Base-by-base conservation (phyloP, 1,284 basidiomycete genomes). In the Erythrobasidium hasegawianum region DNA sequence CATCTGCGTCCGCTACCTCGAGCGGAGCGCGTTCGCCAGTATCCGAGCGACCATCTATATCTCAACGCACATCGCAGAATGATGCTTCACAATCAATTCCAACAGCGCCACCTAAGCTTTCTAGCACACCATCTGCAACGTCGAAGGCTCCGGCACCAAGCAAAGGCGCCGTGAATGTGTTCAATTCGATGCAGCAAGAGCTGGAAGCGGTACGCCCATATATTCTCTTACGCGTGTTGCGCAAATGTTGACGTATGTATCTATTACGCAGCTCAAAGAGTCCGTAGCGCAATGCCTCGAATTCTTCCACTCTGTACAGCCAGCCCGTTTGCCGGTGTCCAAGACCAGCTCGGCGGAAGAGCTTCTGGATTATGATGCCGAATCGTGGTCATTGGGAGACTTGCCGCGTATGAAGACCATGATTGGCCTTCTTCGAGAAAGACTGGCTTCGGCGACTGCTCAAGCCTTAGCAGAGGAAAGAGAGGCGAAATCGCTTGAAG, bases 401-500 rank as follows among this genome's bases (percentile, higher is more conserved):
- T 65, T 79, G 41, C 67, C 64, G 4, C 58, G 67, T 41, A 67
- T 79, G 27, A 53, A 66, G 13, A 33, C 68, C n/a, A 61, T 79
- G 1, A 72, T 76, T 0, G 66, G 71, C 24, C 70, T 70, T 39
- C 67, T 74, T 27, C 59, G 68, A n/a, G 70, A 73, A 7, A 71
- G 75, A 2, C 70, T 79, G 8, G 69, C 73, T 11, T 69, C 69
- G 2, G 59, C 78, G 1, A 64, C 70, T 2, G 70, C 68, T 2
- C 73, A 75, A 47, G 71, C 78, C 2, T 39, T 69, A 7, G 71
- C 71, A 9, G 72, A 77, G 64, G 76, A 80, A 62, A 68, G 75
- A 8, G 75, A 76, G 53, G 73, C 81, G 1, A 72, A 74, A 0
- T 78, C 79, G 57, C 65, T 83, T 59, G 78, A 81, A 69, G 78